Base-by-base conservation (phyloP, 495 filamentous ascomycete species). In the Jackrogersella multiformis region DNA sequence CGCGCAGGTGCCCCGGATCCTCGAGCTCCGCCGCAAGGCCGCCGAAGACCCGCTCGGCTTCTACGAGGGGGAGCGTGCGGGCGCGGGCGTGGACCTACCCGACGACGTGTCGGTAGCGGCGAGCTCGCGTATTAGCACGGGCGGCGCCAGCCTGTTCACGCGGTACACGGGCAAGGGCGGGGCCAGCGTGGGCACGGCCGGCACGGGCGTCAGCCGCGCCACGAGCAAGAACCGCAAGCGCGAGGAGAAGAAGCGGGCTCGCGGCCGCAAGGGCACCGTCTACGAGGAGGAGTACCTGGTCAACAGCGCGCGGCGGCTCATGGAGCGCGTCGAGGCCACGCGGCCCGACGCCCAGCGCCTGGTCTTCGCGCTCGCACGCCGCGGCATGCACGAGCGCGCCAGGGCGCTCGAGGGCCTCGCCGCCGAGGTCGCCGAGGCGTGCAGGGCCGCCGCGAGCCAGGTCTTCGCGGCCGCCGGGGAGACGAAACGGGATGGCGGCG, bases 201-300 rank as follows among this genome's bases (percentile, higher is more conserved):
- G 79, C 1, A 88, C 86, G 45, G 84, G 83, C 15, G 84, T 85
- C 1, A 89, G 90, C 16, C 84, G 92, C 8, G 87, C 88, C 46
- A 96, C 92, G 26, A 89, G 87, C 51, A 93, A 92, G 81, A 97
- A 94, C 61, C 85, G 92, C 13, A 82, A 88, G 13, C 81, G 91
- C 13, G 95, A 98, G 75, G 95, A 99, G 82, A 88, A 96, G 70
- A 99, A 99, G 86, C 85, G 93, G 5, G 95, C 95, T 0, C 84
- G 92, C 23, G 95, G 95, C 12, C 92, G 96, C 76, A 97, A 97
- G 82, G 95, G 95, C 13, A 97, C 89, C 39, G 90, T 99, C 4
- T 99, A 98, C 74, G 95, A 99, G 72, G 95, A 98, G 75, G 95
- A 97, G 77, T 98, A 99, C 74, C 83, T 99, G 9, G 88, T 97